Evolutionary conservation across 805 yeast genomes (phyloP).

Genomic region (Schwanniomyces polymorphus): DNA sequence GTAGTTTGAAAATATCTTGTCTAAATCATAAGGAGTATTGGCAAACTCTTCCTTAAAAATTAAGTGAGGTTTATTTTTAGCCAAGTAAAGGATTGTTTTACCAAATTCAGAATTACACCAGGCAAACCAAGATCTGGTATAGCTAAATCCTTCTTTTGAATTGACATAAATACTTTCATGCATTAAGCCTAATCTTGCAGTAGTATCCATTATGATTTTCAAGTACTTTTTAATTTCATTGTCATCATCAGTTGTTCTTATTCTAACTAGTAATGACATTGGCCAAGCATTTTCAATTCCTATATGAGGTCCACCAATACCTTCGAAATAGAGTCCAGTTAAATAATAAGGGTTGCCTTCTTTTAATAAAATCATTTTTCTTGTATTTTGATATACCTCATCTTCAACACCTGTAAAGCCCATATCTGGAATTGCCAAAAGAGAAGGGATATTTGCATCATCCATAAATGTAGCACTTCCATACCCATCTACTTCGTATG

Average conservation of each 20-base stretch:
- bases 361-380: conserved; percentile 69
- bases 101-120: conserved; percentile 95
- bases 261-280: conserved; percentile 74
- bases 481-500: conserved; percentile 87
- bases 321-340: conserved; percentile 61
- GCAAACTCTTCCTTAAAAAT: conserved; percentile 51
- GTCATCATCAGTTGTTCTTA: conserved; percentile 74
- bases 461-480: conserved; percentile 78
- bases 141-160: conserved; percentile 44
- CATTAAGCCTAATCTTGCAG: conserved; percentile 77
- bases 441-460: conserved; percentile 87
- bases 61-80: conserved; percentile 69
- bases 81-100: conserved; percentile 76
- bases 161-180: conserved; percentile 80
- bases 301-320: conserved; percentile 90
- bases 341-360: conserved; percentile 79
- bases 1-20: conserved; percentile 13
- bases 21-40: conserved; percentile 28
- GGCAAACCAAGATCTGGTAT: conserved; percentile 87
- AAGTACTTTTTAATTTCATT: conserved; percentile 59
- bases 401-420: conserved; percentile 58
- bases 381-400: conserved; percentile 70
- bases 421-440: conserved; percentile 76
- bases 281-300: conserved; percentile 89
- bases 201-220: conserved; percentile 52